Evolutionary conservation across 257 asterid genomes (phyloP).

Genomic region (Plectranthus barbatus): DNA sequence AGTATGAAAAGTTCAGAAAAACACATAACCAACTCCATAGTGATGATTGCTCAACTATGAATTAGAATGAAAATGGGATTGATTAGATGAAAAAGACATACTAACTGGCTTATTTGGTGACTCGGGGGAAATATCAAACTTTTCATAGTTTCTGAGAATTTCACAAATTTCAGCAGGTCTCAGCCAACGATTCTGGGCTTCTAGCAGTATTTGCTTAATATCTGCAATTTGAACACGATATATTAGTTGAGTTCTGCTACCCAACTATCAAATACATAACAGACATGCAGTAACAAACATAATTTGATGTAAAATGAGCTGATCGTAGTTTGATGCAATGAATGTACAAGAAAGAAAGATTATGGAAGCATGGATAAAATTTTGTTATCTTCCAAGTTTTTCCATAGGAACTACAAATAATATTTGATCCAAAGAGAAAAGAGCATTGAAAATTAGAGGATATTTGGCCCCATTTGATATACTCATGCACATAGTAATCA

Average conservation of each 20-base stretch:
- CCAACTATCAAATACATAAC: background rate
- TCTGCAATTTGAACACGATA: conserved; percentile 45
- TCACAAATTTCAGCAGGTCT: conserved; percentile 96
- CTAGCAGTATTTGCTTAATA: conserved; percentile 60
- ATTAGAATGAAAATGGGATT: background rate
- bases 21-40: background rate
- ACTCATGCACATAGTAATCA: no score
- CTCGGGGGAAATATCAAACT: conserved; percentile 70
- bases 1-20: background rate
- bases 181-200: conserved; percentile 87
- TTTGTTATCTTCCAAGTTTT: background rate
- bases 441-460: no score
- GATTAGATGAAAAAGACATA: conserved; percentile 38
- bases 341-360: background rate
- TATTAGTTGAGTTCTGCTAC: conserved; percentile 2
- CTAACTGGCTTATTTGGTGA: conserved; percentile 86
- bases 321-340: background rate
- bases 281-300: background rate
- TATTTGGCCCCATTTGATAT: no score
- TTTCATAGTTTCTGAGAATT: conserved; percentile 55
- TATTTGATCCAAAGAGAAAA: background rate
- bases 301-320: background rate
- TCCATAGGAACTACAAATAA: background rate
- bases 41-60: background rate
- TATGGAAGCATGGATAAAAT: background rate